phyloP scores from a whole-genome alignment of 495 filamentous ascomycete species.

The Aspergillus olivimuriae region DNA sequence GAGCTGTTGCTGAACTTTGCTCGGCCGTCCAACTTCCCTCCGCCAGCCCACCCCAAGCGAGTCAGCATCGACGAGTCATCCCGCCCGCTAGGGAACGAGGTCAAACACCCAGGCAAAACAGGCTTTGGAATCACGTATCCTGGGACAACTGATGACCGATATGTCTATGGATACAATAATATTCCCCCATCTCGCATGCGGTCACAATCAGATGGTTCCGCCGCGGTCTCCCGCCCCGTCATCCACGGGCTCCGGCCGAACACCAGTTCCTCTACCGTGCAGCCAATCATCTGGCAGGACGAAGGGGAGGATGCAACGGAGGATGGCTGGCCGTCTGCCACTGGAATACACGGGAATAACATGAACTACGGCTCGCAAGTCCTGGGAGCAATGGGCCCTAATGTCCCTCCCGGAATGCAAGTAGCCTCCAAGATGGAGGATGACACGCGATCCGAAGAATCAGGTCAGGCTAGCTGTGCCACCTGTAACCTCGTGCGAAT shows the following conservation, averaged over 20 bases:
- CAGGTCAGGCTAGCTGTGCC: conserved; percentile 42
- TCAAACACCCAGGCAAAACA: conserved; percentile 18
- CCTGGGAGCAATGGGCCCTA: neutral
- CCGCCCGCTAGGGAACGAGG: conserved; percentile 19
- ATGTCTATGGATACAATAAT: conserved; percentile 7
- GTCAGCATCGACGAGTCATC: conserved; percentile 35
- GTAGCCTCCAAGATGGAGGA: conserved; percentile 27
- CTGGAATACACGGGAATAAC: conserved; percentile 5
- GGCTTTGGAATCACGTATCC: conserved; percentile 14
- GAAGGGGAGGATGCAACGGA: conserved; percentile 21
- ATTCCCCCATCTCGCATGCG: conserved; percentile 35
- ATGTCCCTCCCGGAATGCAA: conserved; percentile 3
- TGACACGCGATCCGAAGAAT: conserved; percentile 15
- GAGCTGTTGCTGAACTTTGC: conserved; percentile 47
- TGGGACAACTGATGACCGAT: conserved; percentile 14
- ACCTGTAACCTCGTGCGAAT: conserved; percentile 46
- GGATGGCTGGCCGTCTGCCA: conserved; percentile 10
- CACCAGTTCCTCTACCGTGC: conserved; percentile 36
- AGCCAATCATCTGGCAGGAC: conserved; percentile 34
- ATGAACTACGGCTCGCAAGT: conserved; percentile 3
- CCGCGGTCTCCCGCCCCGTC: conserved; percentile 33
- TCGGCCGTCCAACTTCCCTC: conserved; percentile 33
- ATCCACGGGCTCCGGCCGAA: conserved; percentile 34
- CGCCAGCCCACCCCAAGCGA: conserved; percentile 23
- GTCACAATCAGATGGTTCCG: conserved; percentile 42